Evolutionary conservation across 371 early-diverging fungal species (phyloP).

Genomic region (Lichtheimia ornata): DNA sequence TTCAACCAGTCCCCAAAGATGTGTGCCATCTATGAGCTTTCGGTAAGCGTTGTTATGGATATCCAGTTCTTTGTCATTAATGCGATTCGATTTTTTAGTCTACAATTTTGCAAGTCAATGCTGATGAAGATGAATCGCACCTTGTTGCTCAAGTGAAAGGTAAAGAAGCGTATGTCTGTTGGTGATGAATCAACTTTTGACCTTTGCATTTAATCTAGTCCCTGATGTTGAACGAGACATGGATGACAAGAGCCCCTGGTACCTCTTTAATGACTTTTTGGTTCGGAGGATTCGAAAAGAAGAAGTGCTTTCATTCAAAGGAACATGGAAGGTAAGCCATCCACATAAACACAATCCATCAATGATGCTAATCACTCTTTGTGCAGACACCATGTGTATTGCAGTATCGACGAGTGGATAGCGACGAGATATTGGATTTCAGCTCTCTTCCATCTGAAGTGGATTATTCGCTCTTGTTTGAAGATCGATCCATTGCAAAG

Average conservation of each 20-base stretch:
- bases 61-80: background rate
- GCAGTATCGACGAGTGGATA: slow-evolving; percentile 65
- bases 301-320: slow-evolving; percentile 70
- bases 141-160: slow-evolving; percentile 76
- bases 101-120: slow-evolving; percentile 66
- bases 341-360: background rate
- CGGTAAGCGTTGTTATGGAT: slow-evolving; percentile 29
- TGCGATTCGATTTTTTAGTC: slow-evolving; percentile 38
- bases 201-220: slow-evolving; percentile 13
- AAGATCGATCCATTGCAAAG: slow-evolving; percentile 48
- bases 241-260: slow-evolving; percentile 66
- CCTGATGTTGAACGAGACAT: slow-evolving; percentile 36
- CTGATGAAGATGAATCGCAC: slow-evolving; percentile 67
- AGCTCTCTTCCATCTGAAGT: slow-evolving; percentile 34
- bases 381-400: slow-evolving; percentile 67
- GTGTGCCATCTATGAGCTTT: slow-evolving; percentile 61
- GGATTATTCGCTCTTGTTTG: slow-evolving; percentile 49
- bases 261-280: slow-evolving; percentile 92
- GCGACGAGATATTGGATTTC: slow-evolving; percentile 42
- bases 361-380: background rate
- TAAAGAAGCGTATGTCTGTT: slow-evolving; percentile 19
- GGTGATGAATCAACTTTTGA: background rate
- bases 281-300: slow-evolving; percentile 73
- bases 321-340: slow-evolving; percentile 74
- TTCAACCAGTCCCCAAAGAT: slow-evolving; percentile 36